A percentile compares a stretch with the other conserved stretches of the same genome.
Evolutionary conservation across 768 basidiomycete species (phyloP).

Genomic region (Suillus weaverae): DNA sequence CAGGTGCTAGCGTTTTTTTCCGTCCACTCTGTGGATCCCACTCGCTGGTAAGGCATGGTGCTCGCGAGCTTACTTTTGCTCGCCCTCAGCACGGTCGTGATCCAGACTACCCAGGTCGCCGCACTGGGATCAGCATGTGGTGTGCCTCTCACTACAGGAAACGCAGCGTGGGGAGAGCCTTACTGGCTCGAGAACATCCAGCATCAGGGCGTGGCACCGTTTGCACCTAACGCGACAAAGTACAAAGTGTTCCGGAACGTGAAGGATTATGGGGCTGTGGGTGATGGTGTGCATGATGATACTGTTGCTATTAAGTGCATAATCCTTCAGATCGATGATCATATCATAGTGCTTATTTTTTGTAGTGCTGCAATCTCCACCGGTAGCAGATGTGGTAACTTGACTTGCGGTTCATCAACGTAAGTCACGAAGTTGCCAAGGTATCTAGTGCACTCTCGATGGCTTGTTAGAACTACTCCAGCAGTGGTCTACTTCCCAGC

Average conservation of each 20-base stretch:
- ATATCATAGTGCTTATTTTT: background rate
- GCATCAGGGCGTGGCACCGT: slow-evolving; percentile 66
- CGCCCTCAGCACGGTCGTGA: background rate
- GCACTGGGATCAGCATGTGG: slow-evolving; percentile 38
- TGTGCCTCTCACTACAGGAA: slow-evolving; percentile 31
- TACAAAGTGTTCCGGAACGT: slow-evolving; percentile 78
- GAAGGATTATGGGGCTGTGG: slow-evolving; percentile 50
- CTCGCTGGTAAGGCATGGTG: background rate
- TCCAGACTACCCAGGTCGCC: background rate
- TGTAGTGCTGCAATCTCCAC: slow-evolving; percentile 58
- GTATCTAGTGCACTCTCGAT: background rate
- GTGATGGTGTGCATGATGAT: slow-evolving; percentile 68
- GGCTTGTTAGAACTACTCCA: slow-evolving; percentile 49
- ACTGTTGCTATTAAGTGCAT: slow-evolving; percentile 67
- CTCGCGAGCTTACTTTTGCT: background rate
- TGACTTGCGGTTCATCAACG: slow-evolving; percentile 58
- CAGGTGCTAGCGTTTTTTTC: background rate
- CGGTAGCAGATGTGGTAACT: slow-evolving; percentile 58
- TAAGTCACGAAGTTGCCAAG: slow-evolving; percentile 10
- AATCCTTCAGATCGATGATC: background rate
- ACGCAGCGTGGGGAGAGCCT: slow-evolving; percentile 50
- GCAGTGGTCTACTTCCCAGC: slow-evolving; percentile 70
- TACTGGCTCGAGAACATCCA: slow-evolving; percentile 70
- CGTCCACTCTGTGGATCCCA: background rate
- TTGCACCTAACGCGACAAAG: slow-evolving; percentile 47